Base-by-base conservation (phyloP, 1,284 basidiomycete genomes). In the Sanghuangporus weigelae region DNA sequence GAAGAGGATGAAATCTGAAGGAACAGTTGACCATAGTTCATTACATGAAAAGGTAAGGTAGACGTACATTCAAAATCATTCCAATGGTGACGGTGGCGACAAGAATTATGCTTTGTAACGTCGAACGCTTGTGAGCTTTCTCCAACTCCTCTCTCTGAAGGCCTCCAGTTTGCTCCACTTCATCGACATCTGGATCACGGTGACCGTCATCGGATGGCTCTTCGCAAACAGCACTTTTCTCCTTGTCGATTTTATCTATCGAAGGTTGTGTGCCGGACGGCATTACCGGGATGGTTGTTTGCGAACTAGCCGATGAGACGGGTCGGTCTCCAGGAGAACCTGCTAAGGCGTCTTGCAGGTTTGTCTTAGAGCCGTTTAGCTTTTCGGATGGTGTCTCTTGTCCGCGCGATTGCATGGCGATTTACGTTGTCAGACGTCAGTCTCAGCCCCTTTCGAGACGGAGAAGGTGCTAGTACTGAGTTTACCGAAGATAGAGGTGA, bases 61-160 rank as follows among this genome's bases (percentile, higher is more conserved):
- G 38, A 75, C 81, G 44, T 40, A 84, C 82, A 70, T 82, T 84
- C 61, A 84, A 74, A 16, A 86, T 71, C 83, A 86, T 80, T 2
- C 78, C 79, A 59, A 78, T 73, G 0, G 84, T 84, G 64, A 80
- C 80, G 2, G 80, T 78, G 10, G 74, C 67, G 12, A 86, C 81
- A 16, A 86, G 23, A 77, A 71, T 14, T 80, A 68, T 36, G 4
- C 46, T 44, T 42, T 38, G 16, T 12, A 48, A 12, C 31, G 14
- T 26, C n/a, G 57, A 55, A 7, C 48, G 55, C 31, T 39, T 23
- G 3, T 26, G 21, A 11, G 38, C 51, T 21, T 19, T 59, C 40
- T 59, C 54, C 16, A 57, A 23, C 38, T 56, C 55, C 54, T 62
- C 54, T n/a, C 11, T 7, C 31, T 62, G 48, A 31, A 53, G 40